These are phyloP conservation scores for Trichoderma virens DNA, from an alignment of 495 filamentous ascomycete genomes.

Conservation along the genomic window DNA sequence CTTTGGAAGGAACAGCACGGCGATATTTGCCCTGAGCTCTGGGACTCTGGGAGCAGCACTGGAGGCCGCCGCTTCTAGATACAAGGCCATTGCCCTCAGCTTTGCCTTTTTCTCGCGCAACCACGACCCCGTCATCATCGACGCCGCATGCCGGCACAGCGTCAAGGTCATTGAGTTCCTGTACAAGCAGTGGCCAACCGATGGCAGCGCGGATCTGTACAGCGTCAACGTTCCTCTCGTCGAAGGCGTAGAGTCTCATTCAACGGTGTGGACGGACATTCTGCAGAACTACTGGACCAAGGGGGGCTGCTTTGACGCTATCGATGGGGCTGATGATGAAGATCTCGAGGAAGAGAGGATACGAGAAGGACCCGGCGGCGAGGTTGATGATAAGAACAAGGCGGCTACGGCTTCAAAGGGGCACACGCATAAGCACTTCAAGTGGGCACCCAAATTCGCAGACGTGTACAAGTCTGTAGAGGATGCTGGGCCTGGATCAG, in stretches of 20 bases:
- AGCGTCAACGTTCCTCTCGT: conserved; percentile 79
- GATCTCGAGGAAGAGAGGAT: conserved; percentile 59
- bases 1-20: conserved; percentile 89
- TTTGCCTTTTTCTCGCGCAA: conserved; percentile 80
- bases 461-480: conserved; percentile 83
- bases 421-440: conserved; percentile 77
- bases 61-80: conserved; percentile 80
- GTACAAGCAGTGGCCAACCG: conserved; percentile 60
- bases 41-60: conserved; percentile 88
- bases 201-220: conserved; percentile 65
- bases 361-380: conserved; percentile 49
- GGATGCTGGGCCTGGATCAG: conserved; percentile 71
- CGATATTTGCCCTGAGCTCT: conserved; percentile 79
- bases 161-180: conserved; percentile 74
- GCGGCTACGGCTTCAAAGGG: conserved; percentile 16
- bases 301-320: conserved; percentile 75
- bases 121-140: conserved; percentile 72
- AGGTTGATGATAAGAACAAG: background rate
- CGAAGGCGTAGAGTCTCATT: conserved; percentile 55
- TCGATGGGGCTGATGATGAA: conserved; percentile 52
- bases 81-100: conserved; percentile 69
- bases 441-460: conserved; percentile 81
- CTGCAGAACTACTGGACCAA: conserved; percentile 78
- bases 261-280: conserved; percentile 72
- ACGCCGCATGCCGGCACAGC: conserved; percentile 58